Base-by-base conservation (phyloP, 768 basidiomycete species). In the Amanita inopinata region DNA sequence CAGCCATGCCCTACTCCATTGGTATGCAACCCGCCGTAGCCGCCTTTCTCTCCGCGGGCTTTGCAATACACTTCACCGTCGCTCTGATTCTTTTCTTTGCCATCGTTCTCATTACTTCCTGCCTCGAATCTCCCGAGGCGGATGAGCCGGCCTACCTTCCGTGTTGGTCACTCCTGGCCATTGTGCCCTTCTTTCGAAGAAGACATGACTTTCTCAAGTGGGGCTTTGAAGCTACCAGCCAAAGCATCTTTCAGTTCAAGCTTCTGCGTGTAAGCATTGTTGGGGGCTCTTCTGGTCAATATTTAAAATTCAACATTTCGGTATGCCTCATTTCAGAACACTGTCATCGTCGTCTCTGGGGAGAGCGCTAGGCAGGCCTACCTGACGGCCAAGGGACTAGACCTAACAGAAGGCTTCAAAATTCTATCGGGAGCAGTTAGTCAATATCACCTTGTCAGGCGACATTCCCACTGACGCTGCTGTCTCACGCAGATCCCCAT, bases 341-440 rank as follows among this genome's bases (percentile, higher is more conserved):
- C 71, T 3, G 82, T 88, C 50, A 68, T 88, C 40, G 83, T 80
- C 24, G 72, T 87, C 30, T 86, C 84, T 30, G 85, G 84, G 40
- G 80, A 84, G 54, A 68, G 65, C 24, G 84, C 76, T 11, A 67
- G 84, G 43, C 71, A 73, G 43, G 68, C 76, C 2, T 86, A 86
- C 61, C 83, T 86, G 53, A 69, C 70, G 2, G 74, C 80, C 43
- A 78, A 75, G 59, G 73, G 73, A 15, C 73, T 88, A 48, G 82
- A 86, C 59, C 71, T 88, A 38, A 79, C 77, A 31, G 82, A 84
- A 64, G 84, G 83, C 4, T 87, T 84, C 67, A 82, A 78, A 53
- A 73, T 83, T 53, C 70, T 88, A 47, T 83, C 81, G 38, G 84
- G 83, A 38, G 83, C 80, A 43, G 84, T 86, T 57, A 50, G 80